A percentile compares a stretch with the other conserved stretches of the same genome.
Conservation (phyloP, 176 grass and related monocot genomes). For the Paspalum vaginatum region DNA sequence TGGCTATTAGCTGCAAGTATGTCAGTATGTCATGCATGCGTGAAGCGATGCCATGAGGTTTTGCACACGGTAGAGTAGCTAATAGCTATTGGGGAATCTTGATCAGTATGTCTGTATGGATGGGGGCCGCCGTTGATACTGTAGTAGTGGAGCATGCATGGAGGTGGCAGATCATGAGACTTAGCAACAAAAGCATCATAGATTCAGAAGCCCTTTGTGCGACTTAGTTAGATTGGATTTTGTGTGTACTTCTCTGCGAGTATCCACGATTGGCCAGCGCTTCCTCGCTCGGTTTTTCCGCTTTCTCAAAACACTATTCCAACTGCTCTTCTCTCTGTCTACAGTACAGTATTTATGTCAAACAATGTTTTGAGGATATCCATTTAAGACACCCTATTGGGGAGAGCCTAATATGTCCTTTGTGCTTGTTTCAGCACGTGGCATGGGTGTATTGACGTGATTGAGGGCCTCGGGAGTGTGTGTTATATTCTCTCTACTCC, state of each 20-base stretch:
- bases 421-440: conserved; percentile 15
- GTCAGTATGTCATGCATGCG: not conserved
- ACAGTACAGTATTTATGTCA: too few relatives aligned
- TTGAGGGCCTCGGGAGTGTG: not conserved
- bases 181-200: not conserved
- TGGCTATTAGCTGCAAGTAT: not conserved
- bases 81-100: conserved; percentile 20
- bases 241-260: conserved; percentile 41
- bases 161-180: conserved; percentile 2
- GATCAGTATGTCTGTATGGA: not conserved
- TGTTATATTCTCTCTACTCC: not conserved
- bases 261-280: conserved; percentile 18
- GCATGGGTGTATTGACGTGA: too few relatives aligned
- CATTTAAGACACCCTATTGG: too few relatives aligned
- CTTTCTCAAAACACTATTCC: not conserved
- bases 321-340: too few relatives aligned
- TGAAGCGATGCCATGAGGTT: conserved; percentile 14
- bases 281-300: too few relatives aligned
- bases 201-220: conserved; percentile 16
- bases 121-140: not conserved
- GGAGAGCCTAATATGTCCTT: not conserved
- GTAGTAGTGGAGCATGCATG: not conserved
- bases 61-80: not conserved
- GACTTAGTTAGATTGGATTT: conserved; percentile 4
- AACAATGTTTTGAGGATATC: too few relatives aligned